Percentiles rank a stretch among this genome's conserved stretches.
Conservation (phyloP, 371 early-diverging fungal genomes). For the Syncephalastrum contaminatum region DNA sequence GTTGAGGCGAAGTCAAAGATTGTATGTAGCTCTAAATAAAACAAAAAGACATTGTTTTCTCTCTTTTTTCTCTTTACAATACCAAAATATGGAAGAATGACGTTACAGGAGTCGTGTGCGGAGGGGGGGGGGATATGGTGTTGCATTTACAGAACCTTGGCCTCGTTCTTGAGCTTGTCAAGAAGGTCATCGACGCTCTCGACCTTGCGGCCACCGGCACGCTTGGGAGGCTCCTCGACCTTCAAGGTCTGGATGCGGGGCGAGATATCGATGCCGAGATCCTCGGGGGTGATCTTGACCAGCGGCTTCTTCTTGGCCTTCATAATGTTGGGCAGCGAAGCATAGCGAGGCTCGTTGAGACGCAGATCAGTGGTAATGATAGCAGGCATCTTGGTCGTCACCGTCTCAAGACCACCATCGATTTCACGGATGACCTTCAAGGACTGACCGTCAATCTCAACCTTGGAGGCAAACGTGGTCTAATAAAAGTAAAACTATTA, state of each 20-base stretch:
- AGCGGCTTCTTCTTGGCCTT: constrained; percentile 99
- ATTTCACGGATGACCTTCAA: constrained; percentile 91
- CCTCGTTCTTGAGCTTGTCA: constrained; percentile 80
- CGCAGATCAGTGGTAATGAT: constrained; percentile 96
- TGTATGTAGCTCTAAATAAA: no score
- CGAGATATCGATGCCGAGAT: constrained; percentile 84
- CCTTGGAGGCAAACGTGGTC: constrained; percentile 96
- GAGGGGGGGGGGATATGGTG: constrained; percentile 1
- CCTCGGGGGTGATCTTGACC: constrained; percentile 73
- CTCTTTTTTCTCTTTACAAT: constrained; percentile 2
- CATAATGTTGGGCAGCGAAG: constrained; percentile 95
- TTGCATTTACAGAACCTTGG: constrained; percentile 47
- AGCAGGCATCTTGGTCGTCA: constrained; percentile 83
- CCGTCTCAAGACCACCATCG: constrained; percentile 97
- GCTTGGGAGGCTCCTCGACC: constrained; percentile 93
- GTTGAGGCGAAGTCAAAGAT: neutral
- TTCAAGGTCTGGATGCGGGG: constrained; percentile 83
- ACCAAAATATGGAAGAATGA: neutral
- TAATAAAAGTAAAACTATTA: constrained; percentile 28
- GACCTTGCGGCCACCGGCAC: constrained; percentile 92
- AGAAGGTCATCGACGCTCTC: constrained; percentile 92
- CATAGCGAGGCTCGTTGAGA: constrained; percentile 95
- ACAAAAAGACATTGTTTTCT: neutral
- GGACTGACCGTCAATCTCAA: constrained; percentile 75
- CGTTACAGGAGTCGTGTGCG: constrained; percentile 3